Evolutionary conservation across 75 land plant species (phyloP).

Genomic region (Picea sitchensis): DNA sequence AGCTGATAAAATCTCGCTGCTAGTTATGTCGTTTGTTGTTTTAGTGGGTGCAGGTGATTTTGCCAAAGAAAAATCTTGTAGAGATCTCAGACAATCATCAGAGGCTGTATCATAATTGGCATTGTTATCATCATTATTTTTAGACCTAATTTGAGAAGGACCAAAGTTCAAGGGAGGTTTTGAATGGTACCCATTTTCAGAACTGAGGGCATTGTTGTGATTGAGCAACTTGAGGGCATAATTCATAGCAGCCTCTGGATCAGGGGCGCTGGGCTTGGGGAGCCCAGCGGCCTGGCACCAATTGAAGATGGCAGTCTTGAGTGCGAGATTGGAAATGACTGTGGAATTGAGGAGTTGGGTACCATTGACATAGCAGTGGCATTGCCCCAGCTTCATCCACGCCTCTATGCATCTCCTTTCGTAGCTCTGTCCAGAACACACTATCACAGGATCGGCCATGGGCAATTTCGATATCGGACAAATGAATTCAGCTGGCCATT

Average conservation of each 20-base stretch:
- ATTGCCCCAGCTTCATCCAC: slow-evolving; percentile 18
- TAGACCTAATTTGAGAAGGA: neutral
- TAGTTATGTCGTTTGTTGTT: too few species aligned
- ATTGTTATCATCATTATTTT: too few species aligned
- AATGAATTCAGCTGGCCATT: slow-evolving; percentile 54
- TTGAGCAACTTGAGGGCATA: slow-evolving; percentile 7
- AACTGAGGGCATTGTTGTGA: neutral
- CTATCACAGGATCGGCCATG: slow-evolving; percentile 79
- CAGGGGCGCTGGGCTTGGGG: slow-evolving; percentile 23
- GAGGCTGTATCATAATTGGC: too few species aligned
- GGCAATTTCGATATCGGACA: slow-evolving; percentile 61
- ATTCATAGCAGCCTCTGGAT: slow-evolving; percentile 19
- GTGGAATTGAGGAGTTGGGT: neutral
- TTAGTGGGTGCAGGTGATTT: too few species aligned
- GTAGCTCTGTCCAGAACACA: slow-evolving; percentile 68
- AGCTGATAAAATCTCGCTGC: too few species aligned
- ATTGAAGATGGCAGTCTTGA: slow-evolving; percentile 47
- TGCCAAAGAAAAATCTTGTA: too few species aligned
- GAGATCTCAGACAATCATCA: too few species aligned
- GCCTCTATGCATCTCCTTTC: slow-evolving; percentile 61
- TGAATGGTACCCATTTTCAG: slow-evolving; percentile 5
- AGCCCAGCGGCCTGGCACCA: slow-evolving; percentile 49
- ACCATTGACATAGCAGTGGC: slow-evolving; percentile 3
- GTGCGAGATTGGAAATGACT: slow-evolving; percentile 52
- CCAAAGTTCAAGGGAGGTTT: neutral